Evolutionary conservation across 805 yeast species (phyloP).

Genomic region (Jamesozyma hellenica): DNA sequence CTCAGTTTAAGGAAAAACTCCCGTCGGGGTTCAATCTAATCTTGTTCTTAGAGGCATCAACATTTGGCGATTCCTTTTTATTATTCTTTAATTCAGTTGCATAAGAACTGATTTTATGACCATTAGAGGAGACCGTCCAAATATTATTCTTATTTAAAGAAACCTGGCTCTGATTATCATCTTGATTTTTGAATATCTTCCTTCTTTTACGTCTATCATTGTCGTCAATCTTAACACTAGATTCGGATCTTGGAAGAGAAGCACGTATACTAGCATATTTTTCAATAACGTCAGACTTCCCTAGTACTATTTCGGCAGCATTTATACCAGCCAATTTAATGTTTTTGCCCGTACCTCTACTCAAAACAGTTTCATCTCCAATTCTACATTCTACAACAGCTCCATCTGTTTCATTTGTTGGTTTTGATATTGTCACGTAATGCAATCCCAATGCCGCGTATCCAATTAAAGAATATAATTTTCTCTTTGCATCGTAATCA

Average conservation of each 20-base stretch:
- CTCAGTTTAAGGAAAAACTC: not conserved
- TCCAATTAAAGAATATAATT: slow-evolving; percentile 71
- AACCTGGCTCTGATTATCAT: too few species aligned
- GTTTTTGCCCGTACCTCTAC: slow-evolving; percentile 61
- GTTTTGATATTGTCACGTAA: slow-evolving; percentile 38
- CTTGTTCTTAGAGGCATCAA: not conserved
- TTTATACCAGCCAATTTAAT: slow-evolving; percentile 68
- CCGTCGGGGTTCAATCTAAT: not conserved
- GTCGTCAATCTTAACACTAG: slow-evolving; percentile 14
- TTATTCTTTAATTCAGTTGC: not conserved
- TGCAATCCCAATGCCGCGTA: slow-evolving; percentile 55
- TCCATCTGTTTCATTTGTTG: slow-evolving; percentile 30
- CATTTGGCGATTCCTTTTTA: not conserved
- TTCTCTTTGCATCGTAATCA: slow-evolving; percentile 63
- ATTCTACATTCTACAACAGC: slow-evolving; percentile 59
- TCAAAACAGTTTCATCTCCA: slow-evolving; percentile 52
- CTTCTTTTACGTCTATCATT: not conserved
- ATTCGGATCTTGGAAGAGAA: slow-evolving; percentile 36
- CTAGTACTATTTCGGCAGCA: slow-evolving; percentile 77
- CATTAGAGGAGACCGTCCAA: too few species aligned
- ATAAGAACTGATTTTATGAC: too few species aligned
- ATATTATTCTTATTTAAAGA: too few species aligned
- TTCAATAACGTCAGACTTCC: slow-evolving; percentile 48
- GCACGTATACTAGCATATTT: slow-evolving; percentile 52
- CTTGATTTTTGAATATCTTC: too few species aligned